These are phyloP conservation scores for Chaetomium cochliodes DNA, from an alignment of 495 filamentous ascomycete genomes.

Conservation along the genomic window DNA sequence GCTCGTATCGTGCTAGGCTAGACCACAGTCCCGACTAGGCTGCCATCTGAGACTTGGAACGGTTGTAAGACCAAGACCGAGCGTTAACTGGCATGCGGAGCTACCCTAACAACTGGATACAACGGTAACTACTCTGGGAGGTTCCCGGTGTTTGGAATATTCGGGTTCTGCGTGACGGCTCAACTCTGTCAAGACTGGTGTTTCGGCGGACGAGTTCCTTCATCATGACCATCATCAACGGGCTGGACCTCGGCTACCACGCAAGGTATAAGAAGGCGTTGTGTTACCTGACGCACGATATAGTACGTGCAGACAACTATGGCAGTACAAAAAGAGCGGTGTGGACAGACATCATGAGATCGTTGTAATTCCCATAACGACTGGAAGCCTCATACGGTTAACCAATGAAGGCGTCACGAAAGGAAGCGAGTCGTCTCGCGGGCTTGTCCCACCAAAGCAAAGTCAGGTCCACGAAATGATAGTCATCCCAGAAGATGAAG, in stretches of 20 bases:
- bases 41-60: not conserved
- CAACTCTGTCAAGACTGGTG: not conserved
- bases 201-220: not conserved
- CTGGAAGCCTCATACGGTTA: not conserved
- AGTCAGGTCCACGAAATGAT: not conserved
- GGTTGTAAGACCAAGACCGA: not conserved
- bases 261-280: not conserved
- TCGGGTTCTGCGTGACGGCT: not conserved
- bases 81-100: not conserved
- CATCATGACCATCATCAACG: not conserved
- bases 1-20: not conserved
- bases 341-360: not conserved
- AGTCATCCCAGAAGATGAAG: not conserved
- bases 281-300: constrained; percentile 7
- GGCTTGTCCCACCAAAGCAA: not conserved
- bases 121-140: no score
- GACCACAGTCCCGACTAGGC: not conserved
- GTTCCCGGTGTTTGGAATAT: no score
- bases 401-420: not conserved
- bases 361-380: not conserved
- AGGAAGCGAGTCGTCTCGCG: not conserved
- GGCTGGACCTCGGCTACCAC: not conserved
- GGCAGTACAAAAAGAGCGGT: constrained; percentile 4
- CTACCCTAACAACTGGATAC: not conserved
- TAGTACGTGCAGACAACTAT: not conserved